These are phyloP conservation scores for Durotheca rogersii DNA, from an alignment of 495 filamentous ascomycete species.

Conservation along the genomic window DNA sequence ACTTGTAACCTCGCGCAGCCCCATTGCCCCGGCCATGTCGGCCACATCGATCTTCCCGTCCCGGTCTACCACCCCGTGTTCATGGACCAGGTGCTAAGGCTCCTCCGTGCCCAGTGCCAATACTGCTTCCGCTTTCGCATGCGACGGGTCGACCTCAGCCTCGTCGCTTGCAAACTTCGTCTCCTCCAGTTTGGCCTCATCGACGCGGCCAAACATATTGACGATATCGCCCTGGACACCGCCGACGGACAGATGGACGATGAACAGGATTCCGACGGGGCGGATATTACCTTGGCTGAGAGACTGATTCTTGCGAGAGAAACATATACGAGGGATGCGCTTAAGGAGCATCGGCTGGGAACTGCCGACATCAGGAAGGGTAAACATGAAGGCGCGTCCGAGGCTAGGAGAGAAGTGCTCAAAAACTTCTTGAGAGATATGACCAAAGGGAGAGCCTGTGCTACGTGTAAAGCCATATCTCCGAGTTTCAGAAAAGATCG, in stretches of 20 bases:
- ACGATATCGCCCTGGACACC: constrained; percentile 46
- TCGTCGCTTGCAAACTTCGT: constrained; percentile 79
- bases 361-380: constrained; percentile 56
- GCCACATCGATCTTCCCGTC: constrained; percentile 92
- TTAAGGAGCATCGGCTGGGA: constrained; percentile 55
- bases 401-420: constrained; percentile 70
- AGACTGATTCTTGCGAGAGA: constrained; percentile 64
- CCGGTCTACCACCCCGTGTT: constrained; percentile 92
- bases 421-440: constrained; percentile 79
- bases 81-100: constrained; percentile 81
- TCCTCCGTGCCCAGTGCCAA: constrained; percentile 82
- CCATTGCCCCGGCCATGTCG: constrained; percentile 87
- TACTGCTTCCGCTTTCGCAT: constrained; percentile 86
- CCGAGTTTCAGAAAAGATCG: constrained; percentile 82
- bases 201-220: constrained; percentile 67
- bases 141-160: constrained; percentile 67
- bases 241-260: constrained; percentile 30
- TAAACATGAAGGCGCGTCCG: constrained; percentile 79
- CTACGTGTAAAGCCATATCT: constrained; percentile 69
- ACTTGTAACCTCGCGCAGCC: constrained; percentile 79
- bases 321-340: constrained; percentile 66
- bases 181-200: constrained; percentile 84
- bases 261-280: constrained; percentile 31
- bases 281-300: constrained; percentile 33
- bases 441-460: constrained; percentile 62